Evolutionary conservation across 371 early-diverging fungal species (phyloP).

Genomic region (Massospora cicadina): DNA sequence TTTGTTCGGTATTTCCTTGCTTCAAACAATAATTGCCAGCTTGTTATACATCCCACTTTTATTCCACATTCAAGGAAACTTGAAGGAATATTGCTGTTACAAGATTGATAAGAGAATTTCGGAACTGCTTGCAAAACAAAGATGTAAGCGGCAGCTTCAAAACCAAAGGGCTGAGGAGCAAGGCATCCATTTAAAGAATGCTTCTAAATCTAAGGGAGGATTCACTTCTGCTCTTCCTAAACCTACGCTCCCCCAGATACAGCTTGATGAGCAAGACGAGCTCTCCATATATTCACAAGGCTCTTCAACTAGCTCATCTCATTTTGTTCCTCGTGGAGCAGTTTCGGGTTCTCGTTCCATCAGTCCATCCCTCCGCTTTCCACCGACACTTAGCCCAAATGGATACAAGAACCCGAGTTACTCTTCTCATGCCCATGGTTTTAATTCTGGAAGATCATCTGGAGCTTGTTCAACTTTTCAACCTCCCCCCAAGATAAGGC

Average conservation of each 20-base stretch:
- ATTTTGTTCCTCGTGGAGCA: not conserved
- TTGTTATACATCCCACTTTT: slow-evolving; percentile 66
- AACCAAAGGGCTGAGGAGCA: slow-evolving; percentile 2
- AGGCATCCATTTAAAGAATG: not conserved
- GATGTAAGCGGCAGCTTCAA: not conserved
- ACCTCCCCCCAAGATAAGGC: too few species aligned
- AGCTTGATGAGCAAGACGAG: not conserved
- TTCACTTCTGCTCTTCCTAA: not conserved
- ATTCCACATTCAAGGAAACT: slow-evolving; percentile 62
- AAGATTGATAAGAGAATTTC: slow-evolving; percentile 61
- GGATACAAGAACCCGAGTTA: not conserved
- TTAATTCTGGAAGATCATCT: too few species aligned
- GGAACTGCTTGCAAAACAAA: slow-evolving; percentile 2
- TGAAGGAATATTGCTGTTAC: slow-evolving; percentile 82
- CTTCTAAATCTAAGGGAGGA: not conserved
- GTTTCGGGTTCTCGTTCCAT: not conserved
- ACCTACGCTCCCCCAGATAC: slow-evolving; percentile 6
- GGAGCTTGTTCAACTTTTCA: too few species aligned
- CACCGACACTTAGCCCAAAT: not conserved
- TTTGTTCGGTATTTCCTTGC: slow-evolving; percentile 36
- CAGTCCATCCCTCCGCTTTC: not conserved
- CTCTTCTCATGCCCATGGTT: too few species aligned
- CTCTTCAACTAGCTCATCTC: not conserved
- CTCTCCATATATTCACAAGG: slow-evolving; percentile 3
- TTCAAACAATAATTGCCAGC: slow-evolving; percentile 35